Base-by-base conservation (phyloP, 768 basidiomycete genomes). In the Termitomyces sp. region DNA sequence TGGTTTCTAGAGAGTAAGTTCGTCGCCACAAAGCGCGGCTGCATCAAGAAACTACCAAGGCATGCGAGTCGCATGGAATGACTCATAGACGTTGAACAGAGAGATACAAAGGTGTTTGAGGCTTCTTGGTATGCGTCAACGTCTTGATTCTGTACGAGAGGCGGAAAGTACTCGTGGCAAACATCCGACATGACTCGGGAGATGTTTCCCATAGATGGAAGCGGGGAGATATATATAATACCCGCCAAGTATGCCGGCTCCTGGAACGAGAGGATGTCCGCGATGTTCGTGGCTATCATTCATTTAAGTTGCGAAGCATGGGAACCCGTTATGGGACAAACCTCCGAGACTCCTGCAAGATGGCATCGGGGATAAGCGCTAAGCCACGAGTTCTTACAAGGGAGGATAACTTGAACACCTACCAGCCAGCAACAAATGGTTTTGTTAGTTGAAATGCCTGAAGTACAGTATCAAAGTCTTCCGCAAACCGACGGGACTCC, bases 371-470 rank as follows among this genome's bases (percentile, higher is more conserved):
- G 51, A 18, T 20, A 15, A 55, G 42, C 42, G n/a, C 18, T 44
- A 12, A 42, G 28, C 8, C 42, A 55, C 4, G 11, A 33, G 12
- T 55, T n/a, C 39, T 7, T 15, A n/a, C 2, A 33, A 22, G 42
- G 40, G 24, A 35, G 40, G n/a, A 36, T 20, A 38, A 51, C 50
- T 39, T n/a, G 42, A 11, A 35, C 18, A 54, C 48, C 2, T 20
- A 63, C 68, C 76, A 79, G 59, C 72, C 78, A n/a, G 69, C 63
- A 36, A 74, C 66, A 60, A 72, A 69, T 28, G 76, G 71, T 45
- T 65, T 69, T 16, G 56, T 50, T 28, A 77, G 42, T 12, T 64
- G 64, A 49, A 75, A 77, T 22, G 64, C 71, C 20, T 70, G 42
- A 18, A 70, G 68, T 36, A 76, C 72, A 11, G 70, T 71, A 52